Percentiles rank a stretch among this genome's conserved stretches.
These are phyloP conservation scores for Scopulariopsis brevicaulis DNA, from an alignment of 2,329 filamentous ascomycete genomes.

Conservation along the genomic window DNA sequence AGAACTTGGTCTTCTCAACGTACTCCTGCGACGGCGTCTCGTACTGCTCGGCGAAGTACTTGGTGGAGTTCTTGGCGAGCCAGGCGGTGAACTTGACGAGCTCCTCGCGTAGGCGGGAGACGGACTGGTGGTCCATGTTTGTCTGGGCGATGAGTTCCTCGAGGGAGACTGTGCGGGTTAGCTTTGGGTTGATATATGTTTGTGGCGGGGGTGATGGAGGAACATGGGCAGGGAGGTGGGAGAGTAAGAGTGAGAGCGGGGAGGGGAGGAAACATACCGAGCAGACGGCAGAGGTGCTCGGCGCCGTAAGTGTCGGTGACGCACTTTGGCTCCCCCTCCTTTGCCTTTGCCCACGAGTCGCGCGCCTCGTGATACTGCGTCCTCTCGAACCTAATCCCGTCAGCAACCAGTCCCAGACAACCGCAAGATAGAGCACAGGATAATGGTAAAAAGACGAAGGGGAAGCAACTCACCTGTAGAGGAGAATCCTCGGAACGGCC, in stretches of 20 bases:
- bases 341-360: slow-evolving; percentile 54
- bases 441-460: neutral
- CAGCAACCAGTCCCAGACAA: neutral
- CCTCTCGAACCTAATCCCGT: slow-evolving; percentile 62
- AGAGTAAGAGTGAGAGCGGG: neutral
- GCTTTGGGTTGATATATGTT: too few species aligned
- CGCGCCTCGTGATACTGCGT: slow-evolving; percentile 73
- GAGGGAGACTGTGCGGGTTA: slow-evolving; percentile 37
- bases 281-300: slow-evolving; percentile 79
- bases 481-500: slow-evolving; percentile 71
- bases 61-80: slow-evolving; percentile 64
- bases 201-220: too few species aligned
- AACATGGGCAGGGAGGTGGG: neutral
- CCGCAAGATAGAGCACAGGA: neutral
- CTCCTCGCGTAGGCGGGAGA: slow-evolving; percentile 80
- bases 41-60: slow-evolving; percentile 70
- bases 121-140: slow-evolving; percentile 92
- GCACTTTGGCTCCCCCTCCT: slow-evolving; percentile 57
- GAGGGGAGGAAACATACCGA: slow-evolving; percentile 49
- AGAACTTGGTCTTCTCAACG: slow-evolving; percentile 31
- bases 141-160: slow-evolving; percentile 94
- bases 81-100: slow-evolving; percentile 76
- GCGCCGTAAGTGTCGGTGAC: slow-evolving; percentile 80
- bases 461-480: slow-evolving; percentile 55
- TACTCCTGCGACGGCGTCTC: slow-evolving; percentile 63